Evolutionary conservation across 2,329 filamentous ascomycete genomes (phyloP), one percentile per base, ranked within the genome.

Genomic region (Colletotrichum aenigma): DNA sequence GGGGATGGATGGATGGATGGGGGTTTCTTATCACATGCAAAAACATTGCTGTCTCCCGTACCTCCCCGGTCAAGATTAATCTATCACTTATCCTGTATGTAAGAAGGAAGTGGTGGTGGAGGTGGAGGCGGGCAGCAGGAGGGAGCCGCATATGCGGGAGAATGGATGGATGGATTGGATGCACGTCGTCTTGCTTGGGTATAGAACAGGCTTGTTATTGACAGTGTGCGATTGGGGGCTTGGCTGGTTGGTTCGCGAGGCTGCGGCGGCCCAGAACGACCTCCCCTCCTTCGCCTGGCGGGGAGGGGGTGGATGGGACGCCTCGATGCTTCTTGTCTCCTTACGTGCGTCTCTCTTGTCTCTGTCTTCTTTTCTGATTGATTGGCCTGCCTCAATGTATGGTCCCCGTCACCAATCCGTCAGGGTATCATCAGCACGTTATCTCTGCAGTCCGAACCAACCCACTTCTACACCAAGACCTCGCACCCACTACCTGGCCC

Each of bases 81-180:
- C 38, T 64, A 30, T 38, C 30, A 21, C 58, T 55, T 34, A 21
- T 55, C 72, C 62, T 56, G 36, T 30, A 24, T n/a, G 30, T n/a
- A 58, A 64, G 34, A 13, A 43, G 61, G 34, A 64, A 21, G 56
- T 60, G 56, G 56, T 60, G 56, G 16, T 62, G 30, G 32, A 32
- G 55, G 58, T 61, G 32, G 30, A 36, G 38, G 18, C 30, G 32
- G 43, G 30, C 12, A 55, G 26, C 26, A 48, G 15, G 12, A 24
- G 56, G 58, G 70, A 48, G 43, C 73, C 73, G 73, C 73, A 75
- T 72, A 68, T 72, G 69, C 70, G 36, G 21, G 56, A n/a, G 34
- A 24, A 18, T 32, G 38, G 36, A 12, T 32, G 38, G n/a, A 30
- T 32, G 58, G n/a, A 16, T n/a, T 4, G 4, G 43, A 64, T 58